These are phyloP conservation scores for Leccinum longicurvipes DNA, from an alignment of 768 basidiomycete species.

Conservation along the genomic window DNA sequence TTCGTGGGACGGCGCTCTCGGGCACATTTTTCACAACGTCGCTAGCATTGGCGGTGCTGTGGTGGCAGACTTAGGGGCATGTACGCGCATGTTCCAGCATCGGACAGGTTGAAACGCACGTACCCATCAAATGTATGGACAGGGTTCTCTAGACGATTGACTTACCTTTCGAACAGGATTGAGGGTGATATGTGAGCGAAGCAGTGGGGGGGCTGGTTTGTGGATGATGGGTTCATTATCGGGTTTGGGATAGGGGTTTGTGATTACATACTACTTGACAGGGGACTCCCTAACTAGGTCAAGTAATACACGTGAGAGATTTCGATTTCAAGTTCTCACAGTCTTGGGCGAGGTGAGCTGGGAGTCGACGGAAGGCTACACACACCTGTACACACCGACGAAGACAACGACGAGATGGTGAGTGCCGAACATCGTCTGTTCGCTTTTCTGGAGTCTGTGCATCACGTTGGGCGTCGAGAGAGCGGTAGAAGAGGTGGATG, in stretches of 20 bases:
- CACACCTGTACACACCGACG: slow-evolving; percentile 6
- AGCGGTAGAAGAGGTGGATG: slow-evolving; percentile 19
- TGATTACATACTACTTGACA: background rate
- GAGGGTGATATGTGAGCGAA: too few species aligned
- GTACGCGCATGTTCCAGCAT: too few species aligned
- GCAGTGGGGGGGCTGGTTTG: too few species aligned
- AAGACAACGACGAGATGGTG: slow-evolving; percentile 45
- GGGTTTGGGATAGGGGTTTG: too few species aligned
- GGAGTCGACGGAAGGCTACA: background rate
- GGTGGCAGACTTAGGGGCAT: too few species aligned
- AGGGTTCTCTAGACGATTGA: background rate
- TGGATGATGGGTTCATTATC: too few species aligned
- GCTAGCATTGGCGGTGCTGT: too few species aligned
- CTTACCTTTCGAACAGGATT: background rate
- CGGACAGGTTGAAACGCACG: background rate
- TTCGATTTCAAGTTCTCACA: slow-evolving; percentile 18
- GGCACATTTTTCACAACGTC: too few species aligned
- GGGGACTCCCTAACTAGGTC: background rate
- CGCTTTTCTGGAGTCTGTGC: background rate
- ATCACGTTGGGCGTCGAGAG: slow-evolving; percentile 7
- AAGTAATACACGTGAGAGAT: background rate
- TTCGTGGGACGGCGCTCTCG: too few species aligned
- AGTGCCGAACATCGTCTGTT: slow-evolving; percentile 30
- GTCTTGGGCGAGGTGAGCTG: slow-evolving; percentile 7
- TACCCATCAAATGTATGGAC: background rate